phyloP scores from a whole-genome alignment of 331 rosid genomes.

The Malus hybrid region DNA sequence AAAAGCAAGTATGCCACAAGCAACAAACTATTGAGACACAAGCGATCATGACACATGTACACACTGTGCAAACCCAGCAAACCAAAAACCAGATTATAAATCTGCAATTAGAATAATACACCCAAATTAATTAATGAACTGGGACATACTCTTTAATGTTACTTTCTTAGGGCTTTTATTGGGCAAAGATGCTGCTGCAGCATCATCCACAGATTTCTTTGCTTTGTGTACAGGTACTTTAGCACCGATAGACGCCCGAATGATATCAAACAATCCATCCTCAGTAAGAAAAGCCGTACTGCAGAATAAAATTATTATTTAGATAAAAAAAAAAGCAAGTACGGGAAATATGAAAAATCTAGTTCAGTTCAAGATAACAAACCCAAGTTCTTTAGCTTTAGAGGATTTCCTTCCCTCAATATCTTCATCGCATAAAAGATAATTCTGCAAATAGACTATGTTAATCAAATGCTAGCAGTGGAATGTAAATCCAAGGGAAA shows the following conservation, averaged over 20 bases:
- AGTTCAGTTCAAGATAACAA: constrained; percentile 17
- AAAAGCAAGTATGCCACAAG: no score
- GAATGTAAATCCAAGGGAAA: constrained; percentile 10
- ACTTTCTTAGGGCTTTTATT: constrained; percentile 41
- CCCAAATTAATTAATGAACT: neutral
- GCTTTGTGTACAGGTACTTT: constrained; percentile 38
- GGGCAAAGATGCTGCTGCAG: constrained; percentile 30
- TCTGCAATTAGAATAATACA: neutral
- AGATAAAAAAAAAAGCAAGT: neutral
- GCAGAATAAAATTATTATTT: constrained; percentile 4
- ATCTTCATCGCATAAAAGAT: constrained; percentile 91
- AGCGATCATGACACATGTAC: no score
- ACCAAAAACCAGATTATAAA: constrained; percentile 5
- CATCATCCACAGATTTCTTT: constrained; percentile 34
- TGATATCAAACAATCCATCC: constrained; percentile 82
- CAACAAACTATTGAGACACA: no score
- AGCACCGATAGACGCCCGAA: constrained; percentile 49
- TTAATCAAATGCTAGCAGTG: constrained; percentile 10
- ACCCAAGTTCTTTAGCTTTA: constrained; percentile 96
- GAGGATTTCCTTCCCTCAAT: constrained; percentile 83
- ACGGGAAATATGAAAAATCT: constrained; percentile 3
- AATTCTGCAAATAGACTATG: constrained; percentile 55
- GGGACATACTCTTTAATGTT: constrained; percentile 55
- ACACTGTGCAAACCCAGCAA: neutral
- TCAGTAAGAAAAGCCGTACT: constrained; percentile 82